Evolutionary conservation across 2,329 filamentous ascomycete species (phyloP).

Genomic region (Colletotrichum tamarilloi): DNA sequence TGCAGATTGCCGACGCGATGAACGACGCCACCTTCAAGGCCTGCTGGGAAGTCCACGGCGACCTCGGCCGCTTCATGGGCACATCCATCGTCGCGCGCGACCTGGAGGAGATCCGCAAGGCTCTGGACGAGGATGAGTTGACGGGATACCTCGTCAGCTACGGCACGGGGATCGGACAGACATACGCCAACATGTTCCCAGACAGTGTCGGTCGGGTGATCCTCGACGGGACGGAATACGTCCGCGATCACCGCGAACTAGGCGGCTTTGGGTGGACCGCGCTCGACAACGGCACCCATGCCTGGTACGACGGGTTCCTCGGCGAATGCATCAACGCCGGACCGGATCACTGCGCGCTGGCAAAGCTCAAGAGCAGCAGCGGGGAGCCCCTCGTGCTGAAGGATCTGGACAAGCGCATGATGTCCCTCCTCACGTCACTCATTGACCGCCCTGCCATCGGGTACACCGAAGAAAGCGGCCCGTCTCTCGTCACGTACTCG

Average conservation of each 20-base stretch:
- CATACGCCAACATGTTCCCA: slow-evolving; percentile 63
- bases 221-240: slow-evolving; percentile 61
- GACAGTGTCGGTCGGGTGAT: slow-evolving; percentile 59
- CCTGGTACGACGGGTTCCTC: slow-evolving; percentile 61
- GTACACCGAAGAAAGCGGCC: slow-evolving; percentile 52
- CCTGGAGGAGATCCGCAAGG: slow-evolving; percentile 59
- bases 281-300: slow-evolving; percentile 60
- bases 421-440: slow-evolving; percentile 49
- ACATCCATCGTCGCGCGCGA: slow-evolving; percentile 61
- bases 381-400: slow-evolving; percentile 46
- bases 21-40: slow-evolving; percentile 56
- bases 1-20: slow-evolving; percentile 57
- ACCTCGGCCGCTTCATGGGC: slow-evolving; percentile 57
- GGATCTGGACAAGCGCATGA: slow-evolving; percentile 53
- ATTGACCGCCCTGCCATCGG: slow-evolving; percentile 50
- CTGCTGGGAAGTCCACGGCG: slow-evolving; percentile 55
- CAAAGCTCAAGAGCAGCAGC: slow-evolving; percentile 44
- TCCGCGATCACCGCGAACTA: slow-evolving; percentile 56
- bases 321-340: slow-evolving; percentile 62
- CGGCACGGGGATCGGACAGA: slow-evolving; percentile 64
- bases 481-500: slow-evolving; percentile 59
- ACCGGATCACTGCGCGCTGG: slow-evolving; percentile 56
- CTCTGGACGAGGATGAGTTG: slow-evolving; percentile 57
- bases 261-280: slow-evolving; percentile 60
- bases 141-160: slow-evolving; percentile 63